phyloP scores from a whole-genome alignment of 257 asterid species.

The Solanum sitiens region DNA sequence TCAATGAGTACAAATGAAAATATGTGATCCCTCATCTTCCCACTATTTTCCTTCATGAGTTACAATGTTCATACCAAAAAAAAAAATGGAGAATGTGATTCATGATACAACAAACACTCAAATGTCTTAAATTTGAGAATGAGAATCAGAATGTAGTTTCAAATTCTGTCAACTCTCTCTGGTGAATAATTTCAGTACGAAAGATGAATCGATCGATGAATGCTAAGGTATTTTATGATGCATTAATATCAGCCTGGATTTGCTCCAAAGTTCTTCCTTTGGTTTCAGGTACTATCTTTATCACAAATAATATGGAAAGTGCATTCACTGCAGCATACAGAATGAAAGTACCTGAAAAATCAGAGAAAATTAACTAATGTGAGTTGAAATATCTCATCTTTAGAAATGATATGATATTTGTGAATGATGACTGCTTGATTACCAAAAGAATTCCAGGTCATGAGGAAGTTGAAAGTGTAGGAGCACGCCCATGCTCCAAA shows the following conservation, averaged over 20 bases:
- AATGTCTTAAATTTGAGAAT: neutral
- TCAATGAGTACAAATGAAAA: neutral
- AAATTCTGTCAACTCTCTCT: neutral
- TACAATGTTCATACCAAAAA: neutral
- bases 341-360: slow-evolving; percentile 60
- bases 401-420: neutral
- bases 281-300: slow-evolving; percentile 78
- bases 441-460: slow-evolving; percentile 88
- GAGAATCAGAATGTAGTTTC: neutral
- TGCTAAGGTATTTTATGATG: slow-evolving; percentile 1
- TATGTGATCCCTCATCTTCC: neutral
- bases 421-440: neutral
- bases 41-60: neutral
- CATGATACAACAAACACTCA: neutral
- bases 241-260: slow-evolving; percentile 57
- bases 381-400: neutral
- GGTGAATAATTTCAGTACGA: neutral
- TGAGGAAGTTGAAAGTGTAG: slow-evolving; percentile 84
- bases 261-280: slow-evolving; percentile 87
- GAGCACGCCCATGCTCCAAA: slow-evolving; percentile 92
- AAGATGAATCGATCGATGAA: neutral
- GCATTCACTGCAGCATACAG: slow-evolving; percentile 70
- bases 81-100: neutral
- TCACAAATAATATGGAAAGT: slow-evolving; percentile 60
- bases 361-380: neutral